A percentile compares a stretch with the other conserved stretches of the same genome.
phyloP scores from a whole-genome alignment of 2,329 filamentous ascomycete genomes.

The Monosporascus sp. region DNA sequence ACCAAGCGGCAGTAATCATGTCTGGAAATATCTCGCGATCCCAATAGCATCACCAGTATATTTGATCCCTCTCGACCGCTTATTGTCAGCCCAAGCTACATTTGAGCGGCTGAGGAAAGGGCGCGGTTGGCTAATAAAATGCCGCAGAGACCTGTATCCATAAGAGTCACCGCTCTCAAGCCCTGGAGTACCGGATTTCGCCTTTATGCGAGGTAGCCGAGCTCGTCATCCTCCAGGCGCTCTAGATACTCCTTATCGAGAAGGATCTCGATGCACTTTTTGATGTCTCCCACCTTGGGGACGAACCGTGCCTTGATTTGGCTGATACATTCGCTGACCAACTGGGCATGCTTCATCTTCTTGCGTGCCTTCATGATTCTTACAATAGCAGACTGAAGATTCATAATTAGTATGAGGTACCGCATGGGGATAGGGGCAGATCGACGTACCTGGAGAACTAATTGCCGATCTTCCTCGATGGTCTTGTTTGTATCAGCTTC shows the following conservation, averaged over 20 bases:
- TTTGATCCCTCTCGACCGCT: neutral
- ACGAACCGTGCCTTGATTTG: constrained; percentile 92
- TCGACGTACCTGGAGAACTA: constrained; percentile 83
- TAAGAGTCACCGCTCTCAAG: neutral
- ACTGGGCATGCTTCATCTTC: constrained; percentile 94
- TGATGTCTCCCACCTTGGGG: constrained; percentile 92
- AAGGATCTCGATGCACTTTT: constrained; percentile 98
- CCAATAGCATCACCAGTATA: neutral
- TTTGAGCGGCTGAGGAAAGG: neutral
- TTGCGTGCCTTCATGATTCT: constrained; percentile 99
- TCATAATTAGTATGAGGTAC: constrained; percentile 4
- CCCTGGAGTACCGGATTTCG: neutral
- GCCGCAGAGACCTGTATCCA: neutral
- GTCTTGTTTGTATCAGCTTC: constrained; percentile 98
- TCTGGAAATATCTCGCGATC: neutral
- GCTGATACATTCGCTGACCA: constrained; percentile 91
- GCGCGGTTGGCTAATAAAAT: neutral
- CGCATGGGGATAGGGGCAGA: neutral
- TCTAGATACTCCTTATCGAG: constrained; percentile 99
- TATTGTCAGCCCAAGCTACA: neutral
- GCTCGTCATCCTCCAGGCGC: constrained; percentile 86
- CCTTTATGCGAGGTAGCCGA: constrained; percentile 82
- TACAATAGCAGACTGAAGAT: constrained; percentile 82
- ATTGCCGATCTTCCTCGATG: constrained; percentile 95
- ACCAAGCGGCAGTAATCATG: neutral